These are phyloP conservation scores for Sarocladium brachiariae DNA, from an alignment of 2,329 filamentous ascomycete species.

Conservation along the genomic window DNA sequence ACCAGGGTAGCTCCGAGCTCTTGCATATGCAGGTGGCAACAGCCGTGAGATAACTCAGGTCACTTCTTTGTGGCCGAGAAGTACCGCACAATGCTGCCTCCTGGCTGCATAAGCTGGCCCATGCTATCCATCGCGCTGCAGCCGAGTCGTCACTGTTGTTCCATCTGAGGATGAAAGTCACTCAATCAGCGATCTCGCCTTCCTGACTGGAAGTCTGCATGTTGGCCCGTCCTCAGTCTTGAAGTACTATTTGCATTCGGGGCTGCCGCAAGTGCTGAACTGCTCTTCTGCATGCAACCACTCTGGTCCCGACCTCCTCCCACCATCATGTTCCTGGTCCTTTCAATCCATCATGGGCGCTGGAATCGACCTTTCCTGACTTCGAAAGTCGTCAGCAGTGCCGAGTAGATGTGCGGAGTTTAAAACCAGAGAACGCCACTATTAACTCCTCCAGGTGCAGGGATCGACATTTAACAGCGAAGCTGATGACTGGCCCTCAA, in stretches of 20 bases:
- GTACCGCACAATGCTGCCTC: not conserved
- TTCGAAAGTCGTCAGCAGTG: too few species aligned
- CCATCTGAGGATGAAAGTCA: too few species aligned
- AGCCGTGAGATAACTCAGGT: not conserved
- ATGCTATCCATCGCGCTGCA: not conserved
- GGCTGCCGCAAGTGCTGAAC: not conserved
- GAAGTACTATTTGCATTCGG: too few species aligned
- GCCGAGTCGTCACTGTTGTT: too few species aligned
- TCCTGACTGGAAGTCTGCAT: too few species aligned
- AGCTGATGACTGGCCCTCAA: not conserved
- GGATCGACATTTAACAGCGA: not conserved
- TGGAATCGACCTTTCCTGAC: too few species aligned
- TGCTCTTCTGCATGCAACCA: not conserved
- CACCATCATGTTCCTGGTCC: too few species aligned
- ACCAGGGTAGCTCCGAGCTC: constrained; percentile 2
- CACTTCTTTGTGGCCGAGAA: not conserved
- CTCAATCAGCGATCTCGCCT: too few species aligned
- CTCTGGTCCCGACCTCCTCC: not conserved
- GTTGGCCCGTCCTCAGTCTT: too few species aligned
- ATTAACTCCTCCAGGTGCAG: not conserved
- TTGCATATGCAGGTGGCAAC: not conserved
- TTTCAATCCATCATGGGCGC: too few species aligned
- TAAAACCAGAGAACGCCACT: too few species aligned
- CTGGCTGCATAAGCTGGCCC: not conserved
- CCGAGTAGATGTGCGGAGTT: too few species aligned